Evolutionary conservation across 345 rosid genomes (phyloP).

Genomic region (Bretschneidera sinensis): DNA sequence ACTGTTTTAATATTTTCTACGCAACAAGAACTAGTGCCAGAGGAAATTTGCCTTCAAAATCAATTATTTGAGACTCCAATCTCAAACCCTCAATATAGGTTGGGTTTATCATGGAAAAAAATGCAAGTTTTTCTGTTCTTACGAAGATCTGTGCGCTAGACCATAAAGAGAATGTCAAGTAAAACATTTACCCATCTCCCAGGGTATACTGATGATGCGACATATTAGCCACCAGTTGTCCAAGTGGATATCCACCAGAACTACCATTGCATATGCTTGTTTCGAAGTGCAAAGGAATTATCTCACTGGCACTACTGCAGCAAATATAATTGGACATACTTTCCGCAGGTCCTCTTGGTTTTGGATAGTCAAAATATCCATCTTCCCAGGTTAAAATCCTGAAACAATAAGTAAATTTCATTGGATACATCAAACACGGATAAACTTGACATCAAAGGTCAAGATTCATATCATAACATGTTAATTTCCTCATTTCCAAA

Average conservation of each 20-base stretch:
- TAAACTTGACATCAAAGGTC: not conserved
- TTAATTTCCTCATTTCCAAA: not conserved
- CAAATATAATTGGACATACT: slow-evolving; percentile 11
- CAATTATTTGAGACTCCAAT: not conserved
- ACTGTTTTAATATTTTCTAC: slow-evolving; percentile 1
- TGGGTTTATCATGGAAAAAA: too few relatives aligned
- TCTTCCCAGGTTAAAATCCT: slow-evolving; percentile 66
- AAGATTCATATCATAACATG: not conserved
- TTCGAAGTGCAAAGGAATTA: slow-evolving; percentile 18
- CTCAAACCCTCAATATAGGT: not conserved
- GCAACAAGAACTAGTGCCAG: not conserved
- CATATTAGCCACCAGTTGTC: slow-evolving; percentile 33
- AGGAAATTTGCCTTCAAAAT: not conserved
- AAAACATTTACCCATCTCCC: slow-evolving; percentile 52
- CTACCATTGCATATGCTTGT: slow-evolving; percentile 7
- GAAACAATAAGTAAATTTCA: slow-evolving; percentile 10
- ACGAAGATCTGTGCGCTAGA: too few relatives aligned
- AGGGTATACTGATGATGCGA: slow-evolving; percentile 30
- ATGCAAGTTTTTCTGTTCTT: too few relatives aligned
- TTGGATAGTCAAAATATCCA: slow-evolving; percentile 37
- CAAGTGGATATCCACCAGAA: slow-evolving; percentile 29
- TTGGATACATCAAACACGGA: not conserved
- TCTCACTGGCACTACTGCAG: slow-evolving; percentile 17
- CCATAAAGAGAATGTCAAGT: slow-evolving; percentile 9
- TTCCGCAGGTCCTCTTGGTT: slow-evolving; percentile 24